These are phyloP conservation scores for Phialophora chinensis DNA, from an alignment of 2,329 filamentous ascomycete genomes.

Conservation along the genomic window DNA sequence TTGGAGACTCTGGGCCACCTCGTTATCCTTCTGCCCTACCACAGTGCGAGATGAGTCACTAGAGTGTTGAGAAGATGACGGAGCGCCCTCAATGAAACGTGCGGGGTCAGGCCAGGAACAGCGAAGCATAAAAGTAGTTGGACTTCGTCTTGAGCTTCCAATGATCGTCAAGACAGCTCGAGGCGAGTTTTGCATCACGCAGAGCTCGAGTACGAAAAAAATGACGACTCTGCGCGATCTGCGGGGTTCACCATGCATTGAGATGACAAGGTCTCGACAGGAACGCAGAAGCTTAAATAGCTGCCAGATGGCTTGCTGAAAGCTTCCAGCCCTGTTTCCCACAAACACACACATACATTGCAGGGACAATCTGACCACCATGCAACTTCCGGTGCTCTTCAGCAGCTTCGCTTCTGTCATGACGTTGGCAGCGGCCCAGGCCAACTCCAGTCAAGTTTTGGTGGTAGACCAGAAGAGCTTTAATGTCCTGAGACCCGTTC, in stretches of 20 bases:
- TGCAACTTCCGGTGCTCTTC: conserved; percentile 26
- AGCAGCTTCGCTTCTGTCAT: conserved; percentile 15
- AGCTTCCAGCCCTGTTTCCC: neutral
- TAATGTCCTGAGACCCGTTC: conserved; percentile 51
- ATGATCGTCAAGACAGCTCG: neutral
- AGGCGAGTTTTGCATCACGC: neutral
- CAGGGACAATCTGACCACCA: conserved; percentile 11
- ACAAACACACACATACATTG: neutral
- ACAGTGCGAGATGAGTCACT: neutral
- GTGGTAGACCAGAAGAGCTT: conserved; percentile 54
- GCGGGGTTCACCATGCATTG: conserved; percentile 7
- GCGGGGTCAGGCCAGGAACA: conserved; percentile 12
- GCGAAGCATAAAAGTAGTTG: neutral
- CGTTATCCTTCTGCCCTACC: neutral
- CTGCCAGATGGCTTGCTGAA: conserved; percentile 1
- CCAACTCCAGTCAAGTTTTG: conserved; percentile 48
- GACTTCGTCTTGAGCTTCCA: neutral
- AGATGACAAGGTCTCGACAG: conserved; percentile 2
- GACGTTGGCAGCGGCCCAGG: conserved; percentile 20
- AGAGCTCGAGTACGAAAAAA: neutral
- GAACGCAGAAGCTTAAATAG: conserved; percentile 17
- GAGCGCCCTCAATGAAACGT: conserved; percentile 2
- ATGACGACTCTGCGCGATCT: neutral
- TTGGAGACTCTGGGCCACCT: conserved; percentile 2
- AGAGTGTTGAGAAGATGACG: conserved; percentile 3